Base-by-base conservation (phyloP, 345 rosid species). In the Erucastrum elatum region DNA sequence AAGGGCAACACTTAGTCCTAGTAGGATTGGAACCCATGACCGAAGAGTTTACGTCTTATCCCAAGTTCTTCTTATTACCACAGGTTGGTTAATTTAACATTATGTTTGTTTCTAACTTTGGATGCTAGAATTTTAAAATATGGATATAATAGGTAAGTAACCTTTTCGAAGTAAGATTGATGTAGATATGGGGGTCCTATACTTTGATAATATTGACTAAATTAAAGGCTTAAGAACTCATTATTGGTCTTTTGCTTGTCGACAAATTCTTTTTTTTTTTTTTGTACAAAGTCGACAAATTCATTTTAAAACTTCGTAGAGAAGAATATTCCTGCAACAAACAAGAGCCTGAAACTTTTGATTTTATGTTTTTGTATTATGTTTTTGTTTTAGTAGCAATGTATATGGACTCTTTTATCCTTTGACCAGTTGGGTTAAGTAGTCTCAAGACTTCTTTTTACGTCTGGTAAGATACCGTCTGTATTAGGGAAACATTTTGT, bases 401-500 rank as follows among this genome's bases (percentile, higher is more conserved):
- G 15, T 55, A 37, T 81, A 21, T 21, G 33, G 72, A 64, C 72
- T 17, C 3, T 75, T 65, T 75, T 80, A 58, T 64, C 80, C 70
- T 65, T 71, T 56, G 59, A 70, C 68, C 64, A 11, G 21, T 70
- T 75, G 70, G 80, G 72, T 70, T 70, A 59, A 70, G 75, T 81
- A 65, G 77, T 60, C 73, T 31, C 70, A 46, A 71, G 59, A 65
- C 75, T 51, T 71, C 77, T 66, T 80, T 61, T 66, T 63, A 49
- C 66, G 80, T 71, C 77, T 76, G 73, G 71, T 59, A 76, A 80
- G 68, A 59, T 76, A 75, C 69, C 76, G 64, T 71, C 69, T 80
- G 31, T 64, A 64, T 58, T 65, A 64, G 83, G 76, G 74, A 81
- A 80, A 81, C 80, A 81, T 21, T 9, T 80, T 81, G 83, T 81